phyloP scores from a whole-genome alignment of 208 protist genomes.

The Balamuthia mandrillaris region DNA sequence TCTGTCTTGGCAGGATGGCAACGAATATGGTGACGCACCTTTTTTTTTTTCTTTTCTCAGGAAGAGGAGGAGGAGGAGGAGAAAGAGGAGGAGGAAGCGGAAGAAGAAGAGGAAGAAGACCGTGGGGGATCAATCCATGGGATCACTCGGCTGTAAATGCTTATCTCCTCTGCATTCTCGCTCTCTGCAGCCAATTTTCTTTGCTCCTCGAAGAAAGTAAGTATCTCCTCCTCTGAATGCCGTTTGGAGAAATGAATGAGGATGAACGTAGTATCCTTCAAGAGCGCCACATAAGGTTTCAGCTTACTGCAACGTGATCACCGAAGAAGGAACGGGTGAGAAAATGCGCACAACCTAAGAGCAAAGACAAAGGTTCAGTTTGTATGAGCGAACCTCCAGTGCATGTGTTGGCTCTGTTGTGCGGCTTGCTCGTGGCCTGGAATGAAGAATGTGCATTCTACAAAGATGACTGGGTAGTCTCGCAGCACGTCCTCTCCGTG shows the following conservation, averaged over 20 bases:
- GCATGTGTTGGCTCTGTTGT: not conserved
- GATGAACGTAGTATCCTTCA: not conserved
- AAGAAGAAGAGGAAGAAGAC: too few relatives aligned
- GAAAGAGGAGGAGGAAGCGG: too few relatives aligned
- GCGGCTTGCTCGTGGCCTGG: not conserved
- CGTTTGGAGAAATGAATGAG: conserved; percentile 17
- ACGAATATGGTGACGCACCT: too few relatives aligned
- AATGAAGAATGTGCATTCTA: conserved; percentile 2
- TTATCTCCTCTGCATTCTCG: not conserved
- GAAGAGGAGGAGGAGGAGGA: too few relatives aligned
- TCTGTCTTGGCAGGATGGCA: too few relatives aligned
- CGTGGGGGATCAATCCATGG: too few relatives aligned
- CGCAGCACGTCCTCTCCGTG: not conserved
- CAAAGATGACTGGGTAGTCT: not conserved
- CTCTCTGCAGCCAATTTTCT: not conserved
- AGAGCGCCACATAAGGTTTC: not conserved
- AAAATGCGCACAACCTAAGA: not conserved
- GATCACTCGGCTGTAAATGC: too few relatives aligned
- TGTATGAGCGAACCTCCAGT: not conserved
- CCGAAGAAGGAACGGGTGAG: too few relatives aligned
- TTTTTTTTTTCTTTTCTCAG: too few relatives aligned
- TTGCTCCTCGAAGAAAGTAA: not conserved
- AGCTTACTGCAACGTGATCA: not conserved
- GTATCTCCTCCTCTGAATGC: not conserved
- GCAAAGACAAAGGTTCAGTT: not conserved